These are phyloP conservation scores for Fusarium ambrosium DNA, from an alignment of 2,329 filamentous ascomycete genomes.

Conservation along the genomic window DNA sequence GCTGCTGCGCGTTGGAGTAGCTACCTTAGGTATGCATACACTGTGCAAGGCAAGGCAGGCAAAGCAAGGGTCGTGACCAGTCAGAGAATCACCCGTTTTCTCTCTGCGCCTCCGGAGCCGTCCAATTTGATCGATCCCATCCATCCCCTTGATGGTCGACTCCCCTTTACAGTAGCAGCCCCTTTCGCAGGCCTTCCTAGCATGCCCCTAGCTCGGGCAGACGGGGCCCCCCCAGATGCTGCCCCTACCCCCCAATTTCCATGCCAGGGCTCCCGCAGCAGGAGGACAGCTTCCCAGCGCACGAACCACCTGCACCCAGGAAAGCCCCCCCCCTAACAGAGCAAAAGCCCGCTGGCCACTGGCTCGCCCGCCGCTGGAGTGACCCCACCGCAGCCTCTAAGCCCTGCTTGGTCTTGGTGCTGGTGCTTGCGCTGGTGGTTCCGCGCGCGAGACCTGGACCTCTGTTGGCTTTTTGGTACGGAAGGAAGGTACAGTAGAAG, in stretches of 20 bases:
- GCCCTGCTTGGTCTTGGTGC: constrained; percentile 29
- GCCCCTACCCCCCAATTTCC: constrained; percentile 42
- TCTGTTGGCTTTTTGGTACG: constrained; percentile 35
- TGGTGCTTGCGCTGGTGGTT: constrained; percentile 15
- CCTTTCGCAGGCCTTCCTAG: constrained; percentile 36
- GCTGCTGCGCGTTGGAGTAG: neutral
- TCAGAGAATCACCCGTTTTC: constrained; percentile 1
- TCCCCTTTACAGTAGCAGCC: constrained; percentile 17
- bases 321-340: constrained; percentile 13
- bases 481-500: neutral
- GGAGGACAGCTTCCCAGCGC: constrained; percentile 36
- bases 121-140: constrained; percentile 10
- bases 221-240: constrained; percentile 39
- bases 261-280: constrained; percentile 47
- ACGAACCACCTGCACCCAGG: constrained; percentile 37
- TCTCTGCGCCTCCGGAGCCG: constrained; percentile 2
- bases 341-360: constrained; percentile 14
- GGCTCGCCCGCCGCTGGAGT: constrained; percentile 13
- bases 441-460: constrained; percentile 26
- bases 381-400: constrained; percentile 35
- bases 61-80: neutral
- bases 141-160: constrained; percentile 6
- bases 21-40: neutral
- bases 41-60: neutral
- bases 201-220: constrained; percentile 19